Conservation (phyloP, 176 grass and related monocot species). For the Alloteropsis semialata region DNA sequence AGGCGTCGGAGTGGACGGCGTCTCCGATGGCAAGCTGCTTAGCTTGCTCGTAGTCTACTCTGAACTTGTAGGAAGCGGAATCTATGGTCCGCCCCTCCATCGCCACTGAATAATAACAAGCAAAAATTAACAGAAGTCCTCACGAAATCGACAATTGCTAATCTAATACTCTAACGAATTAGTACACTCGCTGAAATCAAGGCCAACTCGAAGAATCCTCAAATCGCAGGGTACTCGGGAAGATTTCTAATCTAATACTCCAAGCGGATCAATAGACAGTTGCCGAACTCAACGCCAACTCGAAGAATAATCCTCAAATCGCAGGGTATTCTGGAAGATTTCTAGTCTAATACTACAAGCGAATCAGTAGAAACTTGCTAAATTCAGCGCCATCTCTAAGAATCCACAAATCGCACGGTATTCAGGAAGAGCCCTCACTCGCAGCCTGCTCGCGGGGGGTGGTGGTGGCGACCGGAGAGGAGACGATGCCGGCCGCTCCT, state of each 20-base stretch:
- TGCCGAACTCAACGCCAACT: too few species aligned
- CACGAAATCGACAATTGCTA: not conserved
- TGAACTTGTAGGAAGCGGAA: not conserved
- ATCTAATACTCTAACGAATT: too few species aligned
- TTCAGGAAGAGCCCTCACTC: not conserved
- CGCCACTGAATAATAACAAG: not conserved
- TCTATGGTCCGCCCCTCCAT: not conserved
- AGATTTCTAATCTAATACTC: too few species aligned
- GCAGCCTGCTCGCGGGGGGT: not conserved
- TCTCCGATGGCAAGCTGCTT: slow-evolving; percentile 8
- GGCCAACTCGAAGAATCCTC: too few species aligned
- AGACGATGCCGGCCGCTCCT: too few species aligned
- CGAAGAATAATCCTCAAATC: too few species aligned
- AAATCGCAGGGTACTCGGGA: too few species aligned
- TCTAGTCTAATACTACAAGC: not conserved
- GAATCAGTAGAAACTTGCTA: not conserved
- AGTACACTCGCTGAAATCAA: too few species aligned
- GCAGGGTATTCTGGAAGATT: too few species aligned
- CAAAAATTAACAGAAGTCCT: not conserved
- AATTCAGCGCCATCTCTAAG: not conserved
- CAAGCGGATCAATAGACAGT: too few species aligned
- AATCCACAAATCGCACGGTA: not conserved
- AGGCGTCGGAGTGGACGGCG: not conserved
- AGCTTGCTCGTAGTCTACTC: slow-evolving; percentile 15
- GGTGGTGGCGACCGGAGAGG: too few species aligned